These are phyloP conservation scores for Triticum urartu DNA, from an alignment of 176 grass and related monocot species.

Conservation along the genomic window DNA sequence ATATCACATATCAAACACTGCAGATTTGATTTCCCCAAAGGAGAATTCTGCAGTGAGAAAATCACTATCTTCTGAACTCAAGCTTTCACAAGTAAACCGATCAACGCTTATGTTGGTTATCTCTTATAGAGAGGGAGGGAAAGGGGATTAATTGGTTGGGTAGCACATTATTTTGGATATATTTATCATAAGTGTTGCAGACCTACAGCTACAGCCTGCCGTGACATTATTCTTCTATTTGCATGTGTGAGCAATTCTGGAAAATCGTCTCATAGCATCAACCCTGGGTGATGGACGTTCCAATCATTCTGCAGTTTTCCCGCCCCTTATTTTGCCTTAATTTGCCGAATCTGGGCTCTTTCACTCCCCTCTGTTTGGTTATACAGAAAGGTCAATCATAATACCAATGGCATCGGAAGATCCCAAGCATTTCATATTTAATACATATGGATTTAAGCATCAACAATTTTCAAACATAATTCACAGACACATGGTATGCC, in stretches of 20 bases:
- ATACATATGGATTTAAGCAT: slow-evolving; percentile 10
- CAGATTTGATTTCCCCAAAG: no score
- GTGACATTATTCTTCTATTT: background rate
- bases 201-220: background rate
- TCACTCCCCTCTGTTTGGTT: background rate
- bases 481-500: background rate
- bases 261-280: background rate
- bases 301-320: background rate
- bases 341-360: background rate
- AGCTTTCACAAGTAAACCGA: no score
- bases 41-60: no score
- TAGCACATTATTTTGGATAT: background rate
- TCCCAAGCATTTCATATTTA: background rate
- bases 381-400: background rate
- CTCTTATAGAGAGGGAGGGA: no score
- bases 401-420: background rate
- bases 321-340: background rate
- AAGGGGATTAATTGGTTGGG: background rate
- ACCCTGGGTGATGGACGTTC: background rate
- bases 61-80: no score
- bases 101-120: no score
- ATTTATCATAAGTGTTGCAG: background rate
- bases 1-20: no score
- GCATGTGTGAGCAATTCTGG: background rate
- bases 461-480: background rate